Conservation (phyloP, 805 yeast species). For the Yamadazyma insecticola region DNA sequence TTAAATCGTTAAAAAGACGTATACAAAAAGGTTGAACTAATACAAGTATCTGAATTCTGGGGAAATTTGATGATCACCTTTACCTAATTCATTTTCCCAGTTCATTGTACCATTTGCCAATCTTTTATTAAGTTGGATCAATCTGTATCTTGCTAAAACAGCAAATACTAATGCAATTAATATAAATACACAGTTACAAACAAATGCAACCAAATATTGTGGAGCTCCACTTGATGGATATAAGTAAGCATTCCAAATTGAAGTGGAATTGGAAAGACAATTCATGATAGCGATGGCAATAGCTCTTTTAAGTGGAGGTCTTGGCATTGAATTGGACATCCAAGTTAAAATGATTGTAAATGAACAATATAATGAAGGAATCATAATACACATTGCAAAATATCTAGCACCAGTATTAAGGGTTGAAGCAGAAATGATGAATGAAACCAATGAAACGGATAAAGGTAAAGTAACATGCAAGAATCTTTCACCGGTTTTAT, state of each 20-base stretch:
- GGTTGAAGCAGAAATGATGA: constrained; percentile 46
- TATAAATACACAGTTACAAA: constrained; percentile 46
- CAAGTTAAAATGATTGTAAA: constrained; percentile 51
- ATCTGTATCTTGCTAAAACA: constrained; percentile 32
- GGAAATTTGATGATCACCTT: constrained; percentile 36
- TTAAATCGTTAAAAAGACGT: too few species aligned
- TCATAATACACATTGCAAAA: constrained; percentile 57
- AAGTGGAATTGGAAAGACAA: constrained; percentile 51
- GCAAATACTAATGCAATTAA: constrained; percentile 37
- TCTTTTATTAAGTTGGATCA: constrained; percentile 34
- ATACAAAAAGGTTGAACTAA: too few species aligned
- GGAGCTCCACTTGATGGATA: constrained; percentile 45
- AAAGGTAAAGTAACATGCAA: constrained; percentile 45
- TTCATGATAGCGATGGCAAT: constrained; percentile 55
- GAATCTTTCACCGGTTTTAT: constrained; percentile 50
- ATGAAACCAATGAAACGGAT: constrained; percentile 38
- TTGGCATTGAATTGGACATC: constrained; percentile 52
- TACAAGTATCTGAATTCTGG: constrained; percentile 41
- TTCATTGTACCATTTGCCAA: constrained; percentile 44
- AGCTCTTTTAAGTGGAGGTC: constrained; percentile 59
- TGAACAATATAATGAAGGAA: constrained; percentile 51
- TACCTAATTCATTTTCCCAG: constrained; percentile 47
- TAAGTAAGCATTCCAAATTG: constrained; percentile 52
- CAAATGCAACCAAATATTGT: constrained; percentile 42
- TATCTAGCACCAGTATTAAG: constrained; percentile 54